Conservation (phyloP, 352 stramenopile species). For the Globisporangium viniferum region DNA sequence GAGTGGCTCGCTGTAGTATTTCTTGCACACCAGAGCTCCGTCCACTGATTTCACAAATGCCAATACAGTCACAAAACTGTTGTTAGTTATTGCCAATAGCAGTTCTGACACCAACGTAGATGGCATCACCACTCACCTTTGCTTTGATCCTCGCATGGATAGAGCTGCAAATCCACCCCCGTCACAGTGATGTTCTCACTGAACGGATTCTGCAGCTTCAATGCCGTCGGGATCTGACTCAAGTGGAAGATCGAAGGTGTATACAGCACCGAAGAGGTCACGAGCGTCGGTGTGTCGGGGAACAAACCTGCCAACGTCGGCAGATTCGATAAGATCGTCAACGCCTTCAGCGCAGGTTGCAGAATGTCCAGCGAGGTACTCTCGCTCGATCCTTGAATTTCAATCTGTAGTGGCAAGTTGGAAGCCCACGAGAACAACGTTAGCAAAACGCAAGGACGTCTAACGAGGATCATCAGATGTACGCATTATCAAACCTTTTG, state of each 20-base stretch:
- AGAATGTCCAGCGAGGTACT: slow-evolving; percentile 65
- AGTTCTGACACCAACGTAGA: not conserved
- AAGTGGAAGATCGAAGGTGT: slow-evolving; percentile 71
- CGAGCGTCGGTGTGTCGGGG: slow-evolving; percentile 60
- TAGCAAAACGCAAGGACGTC: too few relatives aligned
- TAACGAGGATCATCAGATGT: not conserved
- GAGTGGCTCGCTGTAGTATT: slow-evolving; percentile 64
- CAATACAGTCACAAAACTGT: not conserved
- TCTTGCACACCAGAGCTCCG: slow-evolving; percentile 51
- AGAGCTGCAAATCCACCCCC: slow-evolving; percentile 62
- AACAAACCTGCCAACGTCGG: slow-evolving; percentile 66
- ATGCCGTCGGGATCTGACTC: slow-evolving; percentile 59
- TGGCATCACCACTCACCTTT: slow-evolving; percentile 28
- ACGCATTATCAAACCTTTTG: slow-evolving; percentile 45
- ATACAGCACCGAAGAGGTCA: slow-evolving; percentile 75
- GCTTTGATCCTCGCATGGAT: slow-evolving; percentile 67
- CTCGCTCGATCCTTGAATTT: slow-evolving; percentile 48
- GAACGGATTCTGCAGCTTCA: slow-evolving; percentile 80
- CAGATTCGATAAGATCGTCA: slow-evolving; percentile 59
- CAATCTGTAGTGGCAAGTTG: slow-evolving; percentile 34
- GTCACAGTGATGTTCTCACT: slow-evolving; percentile 74
- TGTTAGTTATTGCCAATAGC: not conserved
- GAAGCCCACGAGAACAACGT: too few relatives aligned
- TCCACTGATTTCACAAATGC: slow-evolving; percentile 21
- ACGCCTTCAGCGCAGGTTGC: slow-evolving; percentile 45